These are phyloP conservation scores for Penicillium robsamsonii DNA, from an alignment of 495 filamentous ascomycete species.

Conservation along the genomic window DNA sequence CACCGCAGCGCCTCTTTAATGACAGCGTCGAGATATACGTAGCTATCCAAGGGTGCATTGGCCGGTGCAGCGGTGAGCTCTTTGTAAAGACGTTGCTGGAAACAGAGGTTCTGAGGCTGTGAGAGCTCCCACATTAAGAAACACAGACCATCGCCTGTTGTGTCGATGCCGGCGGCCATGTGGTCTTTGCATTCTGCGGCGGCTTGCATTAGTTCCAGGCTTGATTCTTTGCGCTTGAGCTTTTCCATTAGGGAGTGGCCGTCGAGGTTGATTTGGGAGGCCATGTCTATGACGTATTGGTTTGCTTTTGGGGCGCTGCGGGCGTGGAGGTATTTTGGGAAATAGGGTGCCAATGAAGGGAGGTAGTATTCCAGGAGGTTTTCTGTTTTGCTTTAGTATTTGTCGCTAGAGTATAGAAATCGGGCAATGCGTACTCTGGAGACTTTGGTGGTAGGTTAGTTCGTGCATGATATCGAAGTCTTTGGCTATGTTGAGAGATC, in stretches of 20 bases:
- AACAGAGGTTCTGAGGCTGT: conserved; percentile 41
- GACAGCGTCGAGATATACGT: conserved; percentile 60
- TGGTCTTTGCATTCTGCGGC: conserved; percentile 51
- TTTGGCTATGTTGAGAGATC: conserved; percentile 48
- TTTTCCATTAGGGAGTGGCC: conserved; percentile 34
- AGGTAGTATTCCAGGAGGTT: conserved; percentile 33
- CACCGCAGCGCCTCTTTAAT: conserved; percentile 59
- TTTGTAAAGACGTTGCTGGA: conserved; percentile 47
- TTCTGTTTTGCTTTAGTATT: conserved; percentile 37
- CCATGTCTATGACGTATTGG: conserved; percentile 29
- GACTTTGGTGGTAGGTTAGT: conserved; percentile 61
- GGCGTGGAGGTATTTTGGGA: conserved; percentile 28
- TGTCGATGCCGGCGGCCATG: conserved; percentile 63
- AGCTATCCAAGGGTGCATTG: conserved; percentile 43
- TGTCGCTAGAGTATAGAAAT: conserved; percentile 6
- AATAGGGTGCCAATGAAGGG: conserved; percentile 25
- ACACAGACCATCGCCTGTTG: conserved; percentile 62
- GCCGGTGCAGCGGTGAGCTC: conserved; percentile 38
- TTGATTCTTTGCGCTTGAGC: conserved; percentile 32
- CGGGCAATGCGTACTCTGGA: conserved; percentile 50
- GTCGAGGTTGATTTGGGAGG: conserved; percentile 22
- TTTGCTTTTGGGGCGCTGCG: conserved; percentile 33
- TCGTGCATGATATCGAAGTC: conserved; percentile 64
- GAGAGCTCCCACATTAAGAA: conserved; percentile 69
- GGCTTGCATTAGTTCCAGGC: conserved; percentile 25